phyloP scores from a whole-genome alignment of 768 basidiomycete species.

The Agrocybe praecox region DNA sequence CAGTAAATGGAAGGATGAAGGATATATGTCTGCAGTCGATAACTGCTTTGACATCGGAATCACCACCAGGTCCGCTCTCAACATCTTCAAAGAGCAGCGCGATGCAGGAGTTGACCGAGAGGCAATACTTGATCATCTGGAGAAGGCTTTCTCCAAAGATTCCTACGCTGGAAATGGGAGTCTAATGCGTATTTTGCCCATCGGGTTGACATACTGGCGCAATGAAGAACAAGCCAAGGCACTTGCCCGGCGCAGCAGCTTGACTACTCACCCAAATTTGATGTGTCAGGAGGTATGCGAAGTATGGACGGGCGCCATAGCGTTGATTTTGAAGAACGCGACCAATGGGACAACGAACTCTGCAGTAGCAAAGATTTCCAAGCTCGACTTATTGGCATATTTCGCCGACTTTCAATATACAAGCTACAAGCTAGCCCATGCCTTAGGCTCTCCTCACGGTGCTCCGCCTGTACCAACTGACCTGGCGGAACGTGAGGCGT shows the following conservation, averaged over 20 bases:
- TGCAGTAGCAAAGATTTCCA: slow-evolving; percentile 26
- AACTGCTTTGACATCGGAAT: slow-evolving; percentile 43
- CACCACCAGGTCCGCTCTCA: no score
- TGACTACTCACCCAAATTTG: slow-evolving; percentile 42
- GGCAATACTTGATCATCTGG: slow-evolving; percentile 25
- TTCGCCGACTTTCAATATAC: slow-evolving; percentile 39
- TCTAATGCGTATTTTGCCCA: slow-evolving; percentile 47
- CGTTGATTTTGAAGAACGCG: slow-evolving; percentile 32
- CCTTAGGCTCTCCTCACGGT: slow-evolving; percentile 30
- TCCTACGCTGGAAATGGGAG: slow-evolving; percentile 41
- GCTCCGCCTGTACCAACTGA: slow-evolving; percentile 17
- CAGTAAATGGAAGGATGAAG: slow-evolving; percentile 30
- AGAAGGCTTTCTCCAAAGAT: slow-evolving; percentile 22
- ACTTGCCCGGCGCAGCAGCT: slow-evolving; percentile 41
- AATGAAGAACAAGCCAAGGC: slow-evolving; percentile 29
- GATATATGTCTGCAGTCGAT: slow-evolving; percentile 35
- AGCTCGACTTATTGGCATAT: slow-evolving; percentile 39
- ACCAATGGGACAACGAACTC: slow-evolving; percentile 3
- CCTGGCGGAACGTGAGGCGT: slow-evolving; percentile 29
- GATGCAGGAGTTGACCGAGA: slow-evolving; percentile 17
- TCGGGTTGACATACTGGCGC: slow-evolving; percentile 45
- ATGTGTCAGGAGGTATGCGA: slow-evolving; percentile 46
- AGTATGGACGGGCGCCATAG: slow-evolving; percentile 40
- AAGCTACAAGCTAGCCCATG: slow-evolving; percentile 25
- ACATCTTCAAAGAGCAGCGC: not conserved